Percentiles rank a stretch among this genome's conserved stretches.
Conservation (phyloP, 2,329 filamentous ascomycete species). For the Arthrobotrys iridis region DNA sequence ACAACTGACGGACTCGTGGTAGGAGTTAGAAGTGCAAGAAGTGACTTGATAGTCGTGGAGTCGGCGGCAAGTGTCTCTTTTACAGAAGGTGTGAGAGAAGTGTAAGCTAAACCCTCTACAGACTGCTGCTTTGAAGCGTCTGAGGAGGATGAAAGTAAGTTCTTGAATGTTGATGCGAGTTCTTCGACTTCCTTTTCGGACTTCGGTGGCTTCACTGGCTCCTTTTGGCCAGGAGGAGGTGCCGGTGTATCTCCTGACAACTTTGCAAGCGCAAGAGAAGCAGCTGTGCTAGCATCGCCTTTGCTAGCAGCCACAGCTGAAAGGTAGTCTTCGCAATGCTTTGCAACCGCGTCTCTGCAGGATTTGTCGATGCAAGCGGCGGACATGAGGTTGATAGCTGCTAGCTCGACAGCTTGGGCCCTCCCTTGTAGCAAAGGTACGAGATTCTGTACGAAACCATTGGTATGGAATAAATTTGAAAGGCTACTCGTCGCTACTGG, state of each 20-base stretch:
- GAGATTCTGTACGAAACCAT: conserved; percentile 83
- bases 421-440: conserved; percentile 74
- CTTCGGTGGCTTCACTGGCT: conserved; percentile 64
- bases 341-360: conserved; percentile 83
- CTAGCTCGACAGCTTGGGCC: conserved; percentile 79
- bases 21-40: conserved; percentile 70
- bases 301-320: conserved; percentile 82
- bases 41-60: conserved; percentile 69
- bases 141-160: conserved; percentile 72
- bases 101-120: conserved; percentile 91
- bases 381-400: conserved; percentile 87
- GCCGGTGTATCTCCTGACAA: conserved; percentile 67
- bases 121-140: conserved; percentile 73
- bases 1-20: conserved; percentile 74
- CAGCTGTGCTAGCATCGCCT: conserved; percentile 69
- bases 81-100: conserved; percentile 83
- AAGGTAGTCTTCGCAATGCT: conserved; percentile 87
- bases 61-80: conserved; percentile 83
- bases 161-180: conserved; percentile 72
- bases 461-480: conserved; percentile 82
- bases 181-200: conserved; percentile 70
- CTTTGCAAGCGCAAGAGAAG: conserved; percentile 81
- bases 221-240: conserved; percentile 19
- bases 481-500: conserved; percentile 69
- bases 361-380: conserved; percentile 85